These are phyloP conservation scores for Fusarium nygamai DNA, from an alignment of 2,329 filamentous ascomycete species.

Conservation along the genomic window DNA sequence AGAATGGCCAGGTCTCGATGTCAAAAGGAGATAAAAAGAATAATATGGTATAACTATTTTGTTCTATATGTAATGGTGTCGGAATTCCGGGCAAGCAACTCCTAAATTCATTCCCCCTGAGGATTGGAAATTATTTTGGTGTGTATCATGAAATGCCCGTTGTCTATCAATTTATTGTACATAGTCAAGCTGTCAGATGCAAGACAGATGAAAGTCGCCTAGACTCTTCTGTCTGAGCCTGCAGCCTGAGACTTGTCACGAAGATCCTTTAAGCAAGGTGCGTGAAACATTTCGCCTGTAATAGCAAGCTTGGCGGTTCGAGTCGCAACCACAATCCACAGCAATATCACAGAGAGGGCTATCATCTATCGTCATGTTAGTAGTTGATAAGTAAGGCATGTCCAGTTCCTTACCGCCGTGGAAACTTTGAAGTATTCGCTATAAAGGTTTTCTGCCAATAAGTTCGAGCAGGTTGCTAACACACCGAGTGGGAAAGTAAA, in stretches of 20 bases:
- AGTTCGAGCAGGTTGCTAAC: conserved; percentile 53
- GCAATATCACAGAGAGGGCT: conserved; percentile 52
- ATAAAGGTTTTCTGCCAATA: conserved; percentile 53
- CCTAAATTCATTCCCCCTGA: too few relatives aligned
- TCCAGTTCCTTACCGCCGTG: conserved; percentile 46
- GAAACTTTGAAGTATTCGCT: conserved; percentile 56
- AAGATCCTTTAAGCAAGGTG: conserved; percentile 54
- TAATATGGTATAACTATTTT: background rate
- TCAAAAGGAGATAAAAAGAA: background rate
- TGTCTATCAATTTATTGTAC: background rate
- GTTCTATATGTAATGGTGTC: background rate
- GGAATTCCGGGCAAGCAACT: background rate
- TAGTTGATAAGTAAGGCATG: background rate
- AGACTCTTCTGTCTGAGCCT: conserved; percentile 44
- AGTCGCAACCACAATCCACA: conserved; percentile 55
- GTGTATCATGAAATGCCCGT: background rate
- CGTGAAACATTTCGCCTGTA: conserved; percentile 56
- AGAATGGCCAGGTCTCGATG: background rate
- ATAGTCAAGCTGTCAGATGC: background rate
- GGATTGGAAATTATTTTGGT: background rate
- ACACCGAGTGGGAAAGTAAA: conserved; percentile 60
- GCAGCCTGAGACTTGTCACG: conserved; percentile 46
- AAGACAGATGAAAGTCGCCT: background rate
- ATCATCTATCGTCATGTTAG: conserved; percentile 48
- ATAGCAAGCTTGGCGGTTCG: conserved; percentile 51